phyloP scores from a whole-genome alignment of 257 asterid genomes.

The Nicotiana tomentosiformis region DNA sequence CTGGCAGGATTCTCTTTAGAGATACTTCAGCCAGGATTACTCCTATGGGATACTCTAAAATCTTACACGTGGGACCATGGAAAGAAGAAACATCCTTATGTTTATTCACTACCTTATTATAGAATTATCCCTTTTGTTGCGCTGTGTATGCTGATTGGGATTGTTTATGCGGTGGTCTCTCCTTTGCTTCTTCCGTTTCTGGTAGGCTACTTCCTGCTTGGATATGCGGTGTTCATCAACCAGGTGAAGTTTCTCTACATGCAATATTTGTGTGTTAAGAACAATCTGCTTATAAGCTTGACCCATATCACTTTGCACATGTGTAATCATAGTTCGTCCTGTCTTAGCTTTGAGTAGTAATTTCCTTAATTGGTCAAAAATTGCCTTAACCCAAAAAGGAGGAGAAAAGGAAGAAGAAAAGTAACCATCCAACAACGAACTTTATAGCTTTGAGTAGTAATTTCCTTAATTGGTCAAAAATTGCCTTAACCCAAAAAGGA shows the following conservation, averaged over 20 bases:
- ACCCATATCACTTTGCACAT: background rate
- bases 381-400: background rate
- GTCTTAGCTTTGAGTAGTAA: background rate
- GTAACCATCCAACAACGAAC: background rate
- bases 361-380: background rate
- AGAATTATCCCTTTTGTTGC: slow-evolving; percentile 68
- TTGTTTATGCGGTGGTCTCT: slow-evolving; percentile 93
- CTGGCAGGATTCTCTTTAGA: slow-evolving; percentile 86
- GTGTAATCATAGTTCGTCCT: background rate
- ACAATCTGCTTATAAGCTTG: background rate
- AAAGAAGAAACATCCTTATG: slow-evolving; percentile 58
- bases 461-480: background rate
- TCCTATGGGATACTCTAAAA: slow-evolving; percentile 66
- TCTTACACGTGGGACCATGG: slow-evolving; percentile 62
- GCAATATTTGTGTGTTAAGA: background rate
- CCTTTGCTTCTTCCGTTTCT: slow-evolving; percentile 88
- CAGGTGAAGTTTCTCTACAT: slow-evolving; percentile 47
- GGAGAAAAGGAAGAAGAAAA: background rate
- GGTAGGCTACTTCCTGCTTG: slow-evolving; percentile 74
- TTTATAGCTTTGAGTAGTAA: background rate
- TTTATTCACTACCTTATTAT: slow-evolving; percentile 73
- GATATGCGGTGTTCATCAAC: slow-evolving; percentile 72
- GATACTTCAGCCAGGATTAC: slow-evolving; percentile 92
- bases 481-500: background rate
- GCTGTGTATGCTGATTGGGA: slow-evolving; percentile 72